Percentiles rank a stretch among this genome's conserved stretches.
These are phyloP conservation scores for Linum lewisii DNA, from an alignment of 345 rosid species.

Conservation along the genomic window DNA sequence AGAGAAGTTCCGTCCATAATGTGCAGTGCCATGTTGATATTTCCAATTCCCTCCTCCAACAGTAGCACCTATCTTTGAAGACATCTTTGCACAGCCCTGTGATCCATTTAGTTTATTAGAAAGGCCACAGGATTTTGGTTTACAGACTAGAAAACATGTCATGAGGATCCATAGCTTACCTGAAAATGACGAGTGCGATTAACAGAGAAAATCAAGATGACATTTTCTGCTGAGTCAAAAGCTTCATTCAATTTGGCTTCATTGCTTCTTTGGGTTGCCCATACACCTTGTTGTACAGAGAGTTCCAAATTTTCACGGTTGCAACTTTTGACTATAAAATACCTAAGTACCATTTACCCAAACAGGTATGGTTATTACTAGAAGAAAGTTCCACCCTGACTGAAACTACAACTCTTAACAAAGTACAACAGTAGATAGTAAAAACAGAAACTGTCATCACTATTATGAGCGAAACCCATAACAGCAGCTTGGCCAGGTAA, in stretches of 20 bases:
- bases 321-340: constrained; percentile 95
- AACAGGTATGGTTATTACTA: constrained; percentile 1
- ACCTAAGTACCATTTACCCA: constrained; percentile 41
- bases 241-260: constrained; percentile 97
- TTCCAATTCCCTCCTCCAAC: constrained; percentile 94
- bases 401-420: constrained; percentile 6
- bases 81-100: constrained; percentile 99
- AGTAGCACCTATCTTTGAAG: constrained; percentile 85
- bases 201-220: constrained; percentile 88
- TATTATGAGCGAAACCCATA: background rate
- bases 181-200: constrained; percentile 94
- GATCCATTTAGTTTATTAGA: constrained; percentile 15
- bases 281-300: constrained; percentile 98
- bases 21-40: constrained; percentile 97
- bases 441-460: background rate
- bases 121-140: background rate
- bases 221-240: constrained; percentile 83
- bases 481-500: background rate
- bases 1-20: constrained; percentile 93
- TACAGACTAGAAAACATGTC: constrained; percentile 1
- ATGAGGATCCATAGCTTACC: constrained; percentile 37
- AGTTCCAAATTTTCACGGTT: constrained; percentile 93
- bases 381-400: constrained; percentile 7
- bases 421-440: background rate
- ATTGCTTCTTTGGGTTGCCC: constrained; percentile 99